These are phyloP conservation scores for Chaetomium cochliodes DNA, from an alignment of 495 filamentous ascomycete species.

Conservation along the genomic window DNA sequence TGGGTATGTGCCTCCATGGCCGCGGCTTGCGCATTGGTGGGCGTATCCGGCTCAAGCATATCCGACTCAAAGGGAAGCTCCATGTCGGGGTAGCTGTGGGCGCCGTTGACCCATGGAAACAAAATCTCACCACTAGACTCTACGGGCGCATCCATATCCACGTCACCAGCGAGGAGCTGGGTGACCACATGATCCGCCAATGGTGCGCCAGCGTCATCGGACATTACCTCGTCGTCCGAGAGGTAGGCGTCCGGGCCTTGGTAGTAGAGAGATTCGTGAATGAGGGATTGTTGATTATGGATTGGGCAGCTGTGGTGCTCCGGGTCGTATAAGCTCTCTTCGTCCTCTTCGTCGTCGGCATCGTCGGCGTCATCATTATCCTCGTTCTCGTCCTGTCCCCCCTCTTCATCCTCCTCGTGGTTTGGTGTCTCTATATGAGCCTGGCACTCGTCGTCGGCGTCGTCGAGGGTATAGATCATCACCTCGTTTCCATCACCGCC, in stretches of 20 bases:
- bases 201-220: constrained; percentile 7
- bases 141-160: constrained; percentile 23
- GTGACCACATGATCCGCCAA: constrained; percentile 9
- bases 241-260: constrained; percentile 20
- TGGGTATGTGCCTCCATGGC: background rate
- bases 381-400: constrained; percentile 14
- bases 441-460: background rate
- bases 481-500: constrained; percentile 9
- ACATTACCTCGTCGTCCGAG: constrained; percentile 25
- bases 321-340: constrained; percentile 27
- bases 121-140: constrained; percentile 9
- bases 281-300: constrained; percentile 12
- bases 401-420: constrained; percentile 26
- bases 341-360: constrained; percentile 26
- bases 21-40: constrained; percentile 10
- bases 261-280: constrained; percentile 15
- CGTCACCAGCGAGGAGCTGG: constrained; percentile 26
- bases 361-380: constrained; percentile 27
- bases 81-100: background rate
- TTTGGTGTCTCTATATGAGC: constrained; percentile 16
- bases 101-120: background rate
- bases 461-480: background rate
- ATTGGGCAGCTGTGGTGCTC: constrained; percentile 22
- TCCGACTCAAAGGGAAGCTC: too few species aligned
- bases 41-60: background rate